These are phyloP conservation scores for Curvularia spicifera DNA, from an alignment of 2,329 filamentous ascomycete species.

Conservation along the genomic window DNA sequence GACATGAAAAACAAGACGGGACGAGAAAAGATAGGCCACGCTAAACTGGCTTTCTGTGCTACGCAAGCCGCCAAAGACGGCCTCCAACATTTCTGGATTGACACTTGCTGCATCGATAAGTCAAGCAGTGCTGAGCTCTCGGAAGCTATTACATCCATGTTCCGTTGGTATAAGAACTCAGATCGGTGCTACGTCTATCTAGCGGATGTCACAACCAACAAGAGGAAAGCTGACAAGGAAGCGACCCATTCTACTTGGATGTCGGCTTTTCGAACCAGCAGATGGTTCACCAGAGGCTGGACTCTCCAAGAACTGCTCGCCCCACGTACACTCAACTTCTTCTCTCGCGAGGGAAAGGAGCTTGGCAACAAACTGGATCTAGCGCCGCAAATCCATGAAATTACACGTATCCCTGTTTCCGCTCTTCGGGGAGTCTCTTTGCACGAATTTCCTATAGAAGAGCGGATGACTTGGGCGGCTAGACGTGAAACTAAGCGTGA, in stretches of 20 bases:
- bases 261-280: not conserved
- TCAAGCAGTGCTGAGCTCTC: slow-evolving; percentile 16
- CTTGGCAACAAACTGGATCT: not conserved
- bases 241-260: not conserved
- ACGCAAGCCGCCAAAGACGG: too few species aligned
- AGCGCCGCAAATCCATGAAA: not conserved
- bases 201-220: slow-evolving; percentile 1
- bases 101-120: slow-evolving; percentile 29
- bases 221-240: not conserved
- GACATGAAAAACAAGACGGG: slow-evolving; percentile 10
- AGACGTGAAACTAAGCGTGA: slow-evolving; percentile 22
- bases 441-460: not conserved
- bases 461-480: slow-evolving; percentile 17
- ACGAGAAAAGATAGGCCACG: not conserved
- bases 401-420: not conserved
- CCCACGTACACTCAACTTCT: not conserved
- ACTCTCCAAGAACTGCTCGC: slow-evolving; percentile 5
- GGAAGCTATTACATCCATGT: slow-evolving; percentile 28
- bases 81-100: slow-evolving; percentile 3
- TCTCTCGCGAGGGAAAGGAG: not conserved
- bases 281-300: slow-evolving; percentile 3
- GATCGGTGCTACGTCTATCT: slow-evolving; percentile 15
- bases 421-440: not conserved
- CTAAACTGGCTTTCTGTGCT: not conserved
- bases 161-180: slow-evolving; percentile 16